Evolutionary conservation across 495 filamentous ascomycete species (phyloP), one percentile per base, ranked within the genome.

Genomic region (Xylaria grammica): DNA sequence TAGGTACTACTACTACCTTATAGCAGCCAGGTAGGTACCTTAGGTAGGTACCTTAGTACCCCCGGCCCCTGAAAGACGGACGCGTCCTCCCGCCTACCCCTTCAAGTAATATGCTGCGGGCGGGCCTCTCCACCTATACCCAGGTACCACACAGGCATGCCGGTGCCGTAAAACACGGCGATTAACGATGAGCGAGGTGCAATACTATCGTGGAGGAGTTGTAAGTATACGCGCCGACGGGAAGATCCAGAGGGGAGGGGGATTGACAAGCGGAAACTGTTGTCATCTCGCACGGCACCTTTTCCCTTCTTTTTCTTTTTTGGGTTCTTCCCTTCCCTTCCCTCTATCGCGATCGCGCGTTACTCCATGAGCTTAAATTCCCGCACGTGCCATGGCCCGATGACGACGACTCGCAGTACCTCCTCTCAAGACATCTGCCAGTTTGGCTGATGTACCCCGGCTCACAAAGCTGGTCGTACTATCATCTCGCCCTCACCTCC

Each of bases 51-150:
- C 40, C n/a, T 17, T 5, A 45, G 42, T 3, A 4, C 19, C 45
- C 20, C 45, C 15, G 19, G 40, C 8, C 45, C 58, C 58, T 40
- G 58, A 40, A 38, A 50, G 45, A 60, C 58, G 45, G 58, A 54
- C 20, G 45, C 45, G 42, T 61, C 36, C 9, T 51, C 58, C 46
- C 48, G 60, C 60, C 42, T 55, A 52, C 50, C 40, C 15, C 19
- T 46, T 63, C 44, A 13, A 40, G 38, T 42, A 52, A 62, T 32
- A 30, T 32, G 10, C 45, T n/a, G 24, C 29, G 38, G 20, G 32
- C 20, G 34, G 20, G 38, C 26, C 20, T 40, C 32, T 19, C 20
- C 34, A 56, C 20, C 34, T 42, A 22, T 13, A 42, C 32, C n/a
- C n/a, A n/a, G n/a, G n/a, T n/a, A n/a, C n/a, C n/a, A n/a, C n/a